Conservation (phyloP, 2,329 filamentous ascomycete species). For the Fusarium sp. region DNA sequence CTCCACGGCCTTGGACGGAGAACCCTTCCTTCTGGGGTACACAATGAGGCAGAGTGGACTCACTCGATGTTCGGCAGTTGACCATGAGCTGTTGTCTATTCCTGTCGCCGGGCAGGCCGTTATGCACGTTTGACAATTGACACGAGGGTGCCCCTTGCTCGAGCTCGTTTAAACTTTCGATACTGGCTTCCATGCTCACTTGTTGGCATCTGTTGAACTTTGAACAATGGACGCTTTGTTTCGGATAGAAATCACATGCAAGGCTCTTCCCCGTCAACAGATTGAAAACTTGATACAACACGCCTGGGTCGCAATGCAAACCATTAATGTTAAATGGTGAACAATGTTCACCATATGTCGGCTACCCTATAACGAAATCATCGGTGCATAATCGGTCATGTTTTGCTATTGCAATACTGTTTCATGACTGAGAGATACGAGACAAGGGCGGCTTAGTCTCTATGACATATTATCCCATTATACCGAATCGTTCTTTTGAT, state of each 20-base stretch:
- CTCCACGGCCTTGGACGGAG: background rate
- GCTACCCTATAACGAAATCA: slow-evolving; percentile 22
- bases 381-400: background rate
- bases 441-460: slow-evolving; percentile 9
- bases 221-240: background rate
- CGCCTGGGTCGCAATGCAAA: background rate
- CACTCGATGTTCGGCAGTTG: slow-evolving; percentile 1
- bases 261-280: background rate
- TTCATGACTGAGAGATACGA: background rate
- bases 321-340: background rate
- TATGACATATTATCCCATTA: slow-evolving; percentile 28
- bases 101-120: background rate
- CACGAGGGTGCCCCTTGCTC: slow-evolving; percentile 23
- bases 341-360: background rate
- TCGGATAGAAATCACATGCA: background rate
- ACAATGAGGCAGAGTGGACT: slow-evolving; percentile 1
- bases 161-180: background rate
- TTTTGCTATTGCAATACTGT: background rate
- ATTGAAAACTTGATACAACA: background rate
- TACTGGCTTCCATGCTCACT: background rate
- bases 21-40: slow-evolving; percentile 9
- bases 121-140: background rate
- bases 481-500: background rate
- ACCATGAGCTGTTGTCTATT: slow-evolving; percentile 1
- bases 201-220: background rate